Base-by-base conservation (phyloP, 108 stramenopile genomes). In the Cyclotella cryptica region DNA sequence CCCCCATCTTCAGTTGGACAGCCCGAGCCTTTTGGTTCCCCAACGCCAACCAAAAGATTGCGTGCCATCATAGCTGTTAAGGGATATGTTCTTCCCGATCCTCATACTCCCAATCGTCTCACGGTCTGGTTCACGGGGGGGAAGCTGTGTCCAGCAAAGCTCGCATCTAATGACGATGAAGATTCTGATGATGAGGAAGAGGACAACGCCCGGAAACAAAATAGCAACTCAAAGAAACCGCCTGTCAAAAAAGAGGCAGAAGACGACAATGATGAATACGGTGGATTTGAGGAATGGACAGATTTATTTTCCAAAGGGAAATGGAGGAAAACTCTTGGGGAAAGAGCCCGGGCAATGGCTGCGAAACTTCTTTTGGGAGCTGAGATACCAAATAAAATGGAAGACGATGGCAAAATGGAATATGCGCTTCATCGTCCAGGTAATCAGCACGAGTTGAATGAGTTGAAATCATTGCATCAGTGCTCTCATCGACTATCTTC, bases 71-170 rank as follows among this genome's bases (percentile, higher is more conserved):
- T 90, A 86, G 87, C 92, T 39, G 90, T 88, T 13, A 87, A 83
- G 29, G 92, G 92, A n/a, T 90, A 90, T 68, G 84, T 85, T n/a
- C 71, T 93, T 12, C 88, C 88, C 3, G 90, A 93, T 76, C 92
- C 89, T 9, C 52, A 81, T 19, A 74, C 45, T 12, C 88, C 88
- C 3, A 87, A 89, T 44, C 71, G 92, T 29, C 78, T 88, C 9
- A 85, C 88, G 5, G 81, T 93, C 11, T 93, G 89, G 90, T 89
- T 93, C 68, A 93, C 88, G 2, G 90, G 88, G 28, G 90, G 92
- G 19, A 77, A 85, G 26, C 81, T 93, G 18, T 85, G 69, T 18
- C 81, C 81, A 27, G 81, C 81, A 46, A 66, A 41, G 54, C 69
- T 82, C 43, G 47, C 81, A 26, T 64, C 51, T 17, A 41, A 49